These are phyloP conservation scores for Curvularia hawaiiensis DNA, from an alignment of 2,329 filamentous ascomycete genomes.

Conservation along the genomic window DNA sequence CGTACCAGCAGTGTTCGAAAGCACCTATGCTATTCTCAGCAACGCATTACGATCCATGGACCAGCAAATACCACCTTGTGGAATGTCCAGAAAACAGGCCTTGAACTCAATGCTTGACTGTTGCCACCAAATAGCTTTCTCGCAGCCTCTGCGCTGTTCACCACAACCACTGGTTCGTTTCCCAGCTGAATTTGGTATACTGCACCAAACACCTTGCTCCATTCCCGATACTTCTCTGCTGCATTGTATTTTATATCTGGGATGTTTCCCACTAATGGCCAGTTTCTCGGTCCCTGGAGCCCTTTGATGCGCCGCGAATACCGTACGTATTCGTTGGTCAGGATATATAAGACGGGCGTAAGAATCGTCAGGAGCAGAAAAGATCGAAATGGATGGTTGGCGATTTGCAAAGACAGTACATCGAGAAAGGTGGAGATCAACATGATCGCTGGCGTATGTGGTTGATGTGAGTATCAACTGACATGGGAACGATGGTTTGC, in stretches of 20 bases:
- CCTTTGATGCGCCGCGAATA: slow-evolving; percentile 44
- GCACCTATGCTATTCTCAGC: slow-evolving; percentile 51
- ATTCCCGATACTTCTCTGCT: slow-evolving; percentile 51
- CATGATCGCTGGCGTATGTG: slow-evolving; percentile 1
- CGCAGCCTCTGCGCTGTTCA: slow-evolving; percentile 51
- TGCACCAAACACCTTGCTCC: slow-evolving; percentile 49
- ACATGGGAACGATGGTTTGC: not conserved
- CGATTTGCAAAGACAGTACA: slow-evolving; percentile 28
- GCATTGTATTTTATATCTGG: slow-evolving; percentile 51
- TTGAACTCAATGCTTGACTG: slow-evolving; percentile 49
- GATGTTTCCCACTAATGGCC: slow-evolving; percentile 51
- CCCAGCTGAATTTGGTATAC: slow-evolving; percentile 55
- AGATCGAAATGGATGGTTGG: slow-evolving; percentile 33
- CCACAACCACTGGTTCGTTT: slow-evolving; percentile 52
- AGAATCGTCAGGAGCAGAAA: slow-evolving; percentile 29
- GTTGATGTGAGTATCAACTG: not conserved
- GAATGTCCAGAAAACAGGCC: slow-evolving; percentile 54
- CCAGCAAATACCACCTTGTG: slow-evolving; percentile 45
- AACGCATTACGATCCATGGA: not conserved
- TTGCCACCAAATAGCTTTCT: slow-evolving; percentile 50
- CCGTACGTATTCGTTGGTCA: slow-evolving; percentile 47
- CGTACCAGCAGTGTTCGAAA: slow-evolving; percentile 69
- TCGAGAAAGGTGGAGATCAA: slow-evolving; percentile 41
- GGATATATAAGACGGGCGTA: slow-evolving; percentile 42
- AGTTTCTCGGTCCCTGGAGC: slow-evolving; percentile 48